Base-by-base conservation (phyloP, 306 rosid species). In the Vachellia pachyceras region DNA sequence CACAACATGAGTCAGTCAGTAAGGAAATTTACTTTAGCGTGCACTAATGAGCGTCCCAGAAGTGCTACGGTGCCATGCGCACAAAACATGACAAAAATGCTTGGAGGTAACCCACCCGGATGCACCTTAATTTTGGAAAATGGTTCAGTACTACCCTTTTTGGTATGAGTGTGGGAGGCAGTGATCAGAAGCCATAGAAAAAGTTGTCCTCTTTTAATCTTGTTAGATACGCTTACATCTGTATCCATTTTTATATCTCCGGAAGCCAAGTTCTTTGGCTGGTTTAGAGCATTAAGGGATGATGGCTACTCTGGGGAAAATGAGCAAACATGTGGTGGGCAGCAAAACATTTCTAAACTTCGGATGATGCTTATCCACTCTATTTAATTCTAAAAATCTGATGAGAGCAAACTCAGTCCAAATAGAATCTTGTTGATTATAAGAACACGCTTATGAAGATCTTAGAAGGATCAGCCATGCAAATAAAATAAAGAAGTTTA, bases 31-130 rank as follows among this genome's bases (percentile, higher is more conserved):
- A 11, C 22, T 68, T 46, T 79, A 22, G 83, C 77, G 66, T 47
- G 71, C 67, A 73, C 72, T 78, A 68, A 78, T 78, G 60, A 82
- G 82, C 82, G 77, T 79, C 68, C 69, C 84, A 79, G 82, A 67
- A 87, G 93, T 91, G 92, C 86, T 67, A 92, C 93, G 87, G 94
- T 89, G 78, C 71, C 97, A 90, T 75, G 97, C 94, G 91, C 94
- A 79, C 84, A 68, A 84, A 76, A 77, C 25, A 77, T 70, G 80
- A 77, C 77, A 45, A 75, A 81, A 66, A 39, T 69, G 63, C 46
- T 44, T 82, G 52, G 54, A 8, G 42, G 85, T 90, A 84, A 82
- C 88, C 91, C 91, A 90, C 94, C 81, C 66, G 18, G 35, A 40
- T 73, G 80, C 78, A 67, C 76, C 81, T 67, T 77, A 58, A 65